phyloP scores from a whole-genome alignment of 208 protist genomes.

The Acanthamoeba sp. region DNA sequence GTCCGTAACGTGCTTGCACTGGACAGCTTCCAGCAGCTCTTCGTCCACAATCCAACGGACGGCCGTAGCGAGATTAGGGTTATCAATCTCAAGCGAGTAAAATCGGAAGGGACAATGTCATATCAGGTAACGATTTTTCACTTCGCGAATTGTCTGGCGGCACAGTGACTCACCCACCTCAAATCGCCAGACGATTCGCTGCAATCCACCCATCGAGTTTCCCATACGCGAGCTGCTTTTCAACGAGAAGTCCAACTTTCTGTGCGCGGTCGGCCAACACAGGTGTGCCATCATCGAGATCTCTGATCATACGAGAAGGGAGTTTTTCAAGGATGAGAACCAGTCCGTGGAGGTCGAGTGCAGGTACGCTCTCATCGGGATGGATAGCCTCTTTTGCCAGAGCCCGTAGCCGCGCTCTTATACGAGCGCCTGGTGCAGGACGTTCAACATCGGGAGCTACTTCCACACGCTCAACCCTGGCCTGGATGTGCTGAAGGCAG shows the following conservation, averaged over 20 bases:
- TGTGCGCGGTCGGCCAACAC: conserved; percentile 45
- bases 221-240: conserved; percentile 8
- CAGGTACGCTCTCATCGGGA: conserved; percentile 8
- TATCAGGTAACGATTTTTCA: not conserved
- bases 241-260: conserved; percentile 40
- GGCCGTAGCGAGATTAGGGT: not conserved
- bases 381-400: too few species aligned
- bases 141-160: too few species aligned
- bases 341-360: not conserved
- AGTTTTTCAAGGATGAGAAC: conserved; percentile 12
- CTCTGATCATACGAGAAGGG: conserved; percentile 6
- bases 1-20: conserved; percentile 9
- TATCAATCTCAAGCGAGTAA: conserved; percentile 55
- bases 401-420: too few species aligned
- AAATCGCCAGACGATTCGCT: not conserved
- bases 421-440: not conserved
- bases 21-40: conserved; percentile 58
- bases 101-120: not conserved
- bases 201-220: conserved; percentile 38
- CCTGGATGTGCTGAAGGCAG: not conserved
- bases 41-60: not conserved
- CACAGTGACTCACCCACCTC: not conserved
- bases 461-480: conserved; percentile 27
- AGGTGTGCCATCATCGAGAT: conserved; percentile 60
- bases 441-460: conserved; percentile 31